Evolutionary conservation across 169 alveolate species (phyloP).

Genomic region (Plasmodium billcollinsi): DNA sequence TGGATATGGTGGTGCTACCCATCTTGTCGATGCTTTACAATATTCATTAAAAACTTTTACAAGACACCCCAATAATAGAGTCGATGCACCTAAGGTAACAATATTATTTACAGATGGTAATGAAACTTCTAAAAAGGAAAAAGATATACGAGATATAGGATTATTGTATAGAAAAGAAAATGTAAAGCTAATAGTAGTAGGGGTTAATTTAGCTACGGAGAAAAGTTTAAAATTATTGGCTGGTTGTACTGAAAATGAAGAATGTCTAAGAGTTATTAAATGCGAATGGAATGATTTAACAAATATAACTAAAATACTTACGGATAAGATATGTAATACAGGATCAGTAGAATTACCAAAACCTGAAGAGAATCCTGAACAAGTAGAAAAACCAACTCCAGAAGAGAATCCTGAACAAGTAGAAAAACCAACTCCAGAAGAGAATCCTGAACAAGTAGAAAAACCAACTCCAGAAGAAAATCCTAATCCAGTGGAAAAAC

Average conservation of each 20-base stretch:
- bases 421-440: neutral
- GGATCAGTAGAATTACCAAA: slow-evolving; percentile 16
- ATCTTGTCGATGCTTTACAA: slow-evolving; percentile 41
- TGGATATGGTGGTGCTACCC: slow-evolving; percentile 37
- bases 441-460: neutral
- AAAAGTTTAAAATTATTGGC: slow-evolving; percentile 34
- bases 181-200: slow-evolving; percentile 47
- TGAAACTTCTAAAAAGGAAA: slow-evolving; percentile 18
- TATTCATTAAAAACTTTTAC: slow-evolving; percentile 36
- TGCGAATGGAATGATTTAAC: slow-evolving; percentile 38
- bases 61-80: slow-evolving; percentile 56
- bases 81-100: slow-evolving; percentile 56
- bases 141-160: slow-evolving; percentile 44
- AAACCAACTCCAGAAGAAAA: neutral
- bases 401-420: neutral
- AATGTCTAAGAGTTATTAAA: slow-evolving; percentile 50
- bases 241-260: slow-evolving; percentile 25
- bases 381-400: neutral
- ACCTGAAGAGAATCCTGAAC: slow-evolving; percentile 6
- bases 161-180: slow-evolving; percentile 41
- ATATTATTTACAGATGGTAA: slow-evolving; percentile 63
- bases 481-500: slow-evolving; percentile 8
- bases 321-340: slow-evolving; percentile 60
- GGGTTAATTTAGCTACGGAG: slow-evolving; percentile 47
- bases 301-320: slow-evolving; percentile 39